These are phyloP conservation scores for Leccinum laetum DNA, from an alignment of 1,284 basidiomycete species.

Conservation along the genomic window DNA sequence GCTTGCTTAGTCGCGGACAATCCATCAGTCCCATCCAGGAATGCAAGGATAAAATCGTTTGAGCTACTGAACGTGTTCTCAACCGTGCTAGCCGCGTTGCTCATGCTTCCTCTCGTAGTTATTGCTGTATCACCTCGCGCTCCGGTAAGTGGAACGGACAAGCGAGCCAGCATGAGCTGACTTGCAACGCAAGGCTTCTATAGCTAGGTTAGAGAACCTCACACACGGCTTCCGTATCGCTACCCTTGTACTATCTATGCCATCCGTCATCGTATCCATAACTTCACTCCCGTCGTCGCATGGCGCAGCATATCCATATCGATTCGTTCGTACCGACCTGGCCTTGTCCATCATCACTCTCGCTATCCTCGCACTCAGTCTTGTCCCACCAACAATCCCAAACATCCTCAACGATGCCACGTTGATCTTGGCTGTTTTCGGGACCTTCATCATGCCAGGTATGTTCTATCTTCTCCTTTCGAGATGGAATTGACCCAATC, in stretches of 20 bases:
- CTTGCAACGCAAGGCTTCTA: conserved; percentile 24
- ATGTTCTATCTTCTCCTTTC: conserved; percentile 14
- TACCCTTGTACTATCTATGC: conserved; percentile 58
- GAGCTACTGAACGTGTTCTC: conserved; percentile 54
- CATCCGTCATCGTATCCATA: conserved; percentile 55
- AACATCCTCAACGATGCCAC: conserved; percentile 45
- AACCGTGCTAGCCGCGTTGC: conserved; percentile 44
- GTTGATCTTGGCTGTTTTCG: conserved; percentile 48
- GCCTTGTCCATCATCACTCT: conserved; percentile 43
- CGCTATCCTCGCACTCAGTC: conserved; percentile 42
- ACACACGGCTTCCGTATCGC: conserved; percentile 46
- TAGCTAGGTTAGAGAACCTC: conserved; percentile 30
- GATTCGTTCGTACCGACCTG: conserved; percentile 44
- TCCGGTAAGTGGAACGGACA: conserved; percentile 35
- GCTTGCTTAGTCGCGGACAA: conserved; percentile 51
- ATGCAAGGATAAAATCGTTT: conserved; percentile 55
- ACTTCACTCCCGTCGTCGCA: conserved; percentile 46
- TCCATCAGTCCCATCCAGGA: conserved; percentile 39
- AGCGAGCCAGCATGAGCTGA: conserved; percentile 6
- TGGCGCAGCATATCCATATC: conserved; percentile 34
- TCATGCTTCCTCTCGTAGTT: conserved; percentile 59
- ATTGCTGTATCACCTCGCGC: conserved; percentile 45
- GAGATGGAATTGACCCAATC: background rate
- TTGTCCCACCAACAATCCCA: conserved; percentile 38
- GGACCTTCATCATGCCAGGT: conserved; percentile 65